These are phyloP conservation scores for Hanseniaspora sp. DNA, from an alignment of 1,139 yeast species.

Conservation along the genomic window DNA sequence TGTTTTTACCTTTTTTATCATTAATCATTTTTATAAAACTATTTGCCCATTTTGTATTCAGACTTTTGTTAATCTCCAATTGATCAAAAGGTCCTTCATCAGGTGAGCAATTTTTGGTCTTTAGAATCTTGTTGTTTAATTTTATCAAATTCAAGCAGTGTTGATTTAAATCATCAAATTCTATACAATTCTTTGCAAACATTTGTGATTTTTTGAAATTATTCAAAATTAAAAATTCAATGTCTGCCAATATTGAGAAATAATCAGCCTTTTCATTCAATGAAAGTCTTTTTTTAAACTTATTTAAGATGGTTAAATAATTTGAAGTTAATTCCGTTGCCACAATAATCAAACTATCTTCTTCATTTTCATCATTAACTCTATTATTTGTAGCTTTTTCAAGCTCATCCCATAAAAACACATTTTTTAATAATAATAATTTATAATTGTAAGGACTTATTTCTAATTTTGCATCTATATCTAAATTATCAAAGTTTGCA, in stretches of 20 bases:
- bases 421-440: neutral
- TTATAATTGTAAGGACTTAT: slow-evolving; percentile 5
- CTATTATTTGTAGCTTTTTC: neutral
- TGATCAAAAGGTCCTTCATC: neutral
- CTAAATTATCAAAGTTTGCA: neutral
- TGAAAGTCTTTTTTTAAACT: slow-evolving; percentile 5
- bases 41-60: slow-evolving; percentile 3
- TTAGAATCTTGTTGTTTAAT: neutral
- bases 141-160: slow-evolving; percentile 12
- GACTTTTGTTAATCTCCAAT: neutral
- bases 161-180: slow-evolving; percentile 10
- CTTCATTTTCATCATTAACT: neutral
- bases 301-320: neutral
- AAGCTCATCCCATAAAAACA: neutral
- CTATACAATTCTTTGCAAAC: slow-evolving; percentile 12
- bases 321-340: slow-evolving; percentile 6
- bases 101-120: neutral
- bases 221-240: slow-evolving; percentile 12
- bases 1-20: slow-evolving; percentile 9
- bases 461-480: slow-evolving; percentile 2
- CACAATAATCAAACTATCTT: slow-evolving; percentile 4
- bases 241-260: slow-evolving; percentile 3
- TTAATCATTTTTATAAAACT: slow-evolving; percentile 6
- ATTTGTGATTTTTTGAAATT: slow-evolving; percentile 11
- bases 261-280: slow-evolving; percentile 3